Conservation (phyloP, 345 rosid species). For the Capsella bursapastoris region DNA sequence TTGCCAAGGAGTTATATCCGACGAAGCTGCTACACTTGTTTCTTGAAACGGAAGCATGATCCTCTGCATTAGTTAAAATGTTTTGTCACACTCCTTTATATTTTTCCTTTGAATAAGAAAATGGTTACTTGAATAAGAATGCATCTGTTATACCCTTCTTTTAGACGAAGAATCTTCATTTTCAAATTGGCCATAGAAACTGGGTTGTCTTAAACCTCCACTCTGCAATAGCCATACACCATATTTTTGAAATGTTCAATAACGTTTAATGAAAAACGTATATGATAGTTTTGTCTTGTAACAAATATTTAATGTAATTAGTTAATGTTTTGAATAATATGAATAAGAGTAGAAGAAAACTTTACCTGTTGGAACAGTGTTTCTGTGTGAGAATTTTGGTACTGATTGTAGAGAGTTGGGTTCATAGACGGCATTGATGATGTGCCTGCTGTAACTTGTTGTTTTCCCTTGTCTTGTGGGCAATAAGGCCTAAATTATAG, state of each 20-base stretch:
- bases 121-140: neutral
- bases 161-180: slow-evolving; percentile 18
- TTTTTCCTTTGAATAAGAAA: neutral
- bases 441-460: slow-evolving; percentile 16
- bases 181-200: slow-evolving; percentile 12
- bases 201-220: slow-evolving; percentile 18
- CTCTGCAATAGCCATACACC: slow-evolving; percentile 28
- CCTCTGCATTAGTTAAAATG: slow-evolving; percentile 26
- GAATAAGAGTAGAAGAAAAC: neutral
- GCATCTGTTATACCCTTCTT: slow-evolving; percentile 1
- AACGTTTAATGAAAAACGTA: neutral
- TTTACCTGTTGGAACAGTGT: slow-evolving; percentile 24
- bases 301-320: neutral
- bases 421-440: neutral
- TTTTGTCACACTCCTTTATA: neutral
- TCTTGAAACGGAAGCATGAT: slow-evolving; percentile 32
- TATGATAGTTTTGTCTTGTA: neutral
- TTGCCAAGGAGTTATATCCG: neutral
- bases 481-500: slow-evolving; percentile 9
- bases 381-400: slow-evolving; percentile 25
- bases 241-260: slow-evolving; percentile 4
- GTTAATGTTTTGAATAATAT: neutral
- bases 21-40: neutral
- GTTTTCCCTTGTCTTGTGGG: slow-evolving; percentile 30
- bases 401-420: slow-evolving; percentile 19